Conservation (phyloP, 805 yeast species). For the Saccharomycopsis malanga region DNA sequence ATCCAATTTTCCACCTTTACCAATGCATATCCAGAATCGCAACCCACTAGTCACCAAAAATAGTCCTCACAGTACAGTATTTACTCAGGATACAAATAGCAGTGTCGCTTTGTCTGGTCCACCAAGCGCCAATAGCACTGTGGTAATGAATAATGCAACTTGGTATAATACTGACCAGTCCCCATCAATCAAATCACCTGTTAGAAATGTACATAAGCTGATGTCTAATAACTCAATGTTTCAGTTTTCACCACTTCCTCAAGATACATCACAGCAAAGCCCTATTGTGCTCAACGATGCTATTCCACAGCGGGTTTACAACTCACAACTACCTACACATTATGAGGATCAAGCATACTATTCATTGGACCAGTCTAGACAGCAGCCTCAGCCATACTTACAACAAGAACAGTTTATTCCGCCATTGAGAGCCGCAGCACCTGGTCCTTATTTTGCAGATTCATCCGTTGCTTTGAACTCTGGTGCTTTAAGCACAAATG, state of each 20-base stretch:
- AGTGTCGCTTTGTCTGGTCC: background rate
- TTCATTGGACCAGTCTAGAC: background rate
- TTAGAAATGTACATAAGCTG: background rate
- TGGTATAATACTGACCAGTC: conserved; percentile 19
- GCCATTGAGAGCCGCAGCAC: conserved; percentile 40
- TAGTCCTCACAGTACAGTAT: background rate
- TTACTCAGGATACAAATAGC: background rate
- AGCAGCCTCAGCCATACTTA: background rate
- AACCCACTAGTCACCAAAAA: background rate
- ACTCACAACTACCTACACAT: conserved; percentile 40
- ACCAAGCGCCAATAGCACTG: background rate
- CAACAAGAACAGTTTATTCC: conserved; percentile 28
- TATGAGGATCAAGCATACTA: conserved; percentile 32
- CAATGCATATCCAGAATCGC: background rate
- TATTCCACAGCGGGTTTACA: too few relatives aligned
- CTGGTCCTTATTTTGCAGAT: conserved; percentile 32
- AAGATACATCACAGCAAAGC: conserved; percentile 4
- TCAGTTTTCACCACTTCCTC: background rate
- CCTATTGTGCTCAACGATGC: too few relatives aligned
- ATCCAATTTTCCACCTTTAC: conserved; percentile 7
- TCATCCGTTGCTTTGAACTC: conserved; percentile 2
- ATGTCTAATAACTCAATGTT: background rate
- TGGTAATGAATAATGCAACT: background rate
- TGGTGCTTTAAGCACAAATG: too few relatives aligned
- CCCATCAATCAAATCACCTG: conserved; percentile 13